Percentiles rank a stretch among this genome's conserved stretches.
phyloP scores from a whole-genome alignment of 495 filamentous ascomycete genomes.

The Penicillium paradoxum region DNA sequence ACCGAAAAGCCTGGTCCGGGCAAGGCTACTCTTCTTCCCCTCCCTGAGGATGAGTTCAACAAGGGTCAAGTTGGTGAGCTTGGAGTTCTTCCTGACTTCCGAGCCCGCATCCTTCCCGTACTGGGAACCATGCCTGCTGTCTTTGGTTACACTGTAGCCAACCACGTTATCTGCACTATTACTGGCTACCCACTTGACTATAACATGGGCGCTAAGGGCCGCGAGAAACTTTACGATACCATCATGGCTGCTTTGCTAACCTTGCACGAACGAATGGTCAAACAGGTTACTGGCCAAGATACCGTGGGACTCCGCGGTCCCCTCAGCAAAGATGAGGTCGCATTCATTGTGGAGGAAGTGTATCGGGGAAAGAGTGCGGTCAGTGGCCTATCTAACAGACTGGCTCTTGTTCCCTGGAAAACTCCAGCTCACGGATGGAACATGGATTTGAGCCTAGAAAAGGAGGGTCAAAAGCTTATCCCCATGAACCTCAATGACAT shows the following conservation, averaged over 20 bases:
- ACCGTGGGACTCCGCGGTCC: slow-evolving; percentile 70
- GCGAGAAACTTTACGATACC: slow-evolving; percentile 86
- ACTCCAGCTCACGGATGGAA: slow-evolving; percentile 49
- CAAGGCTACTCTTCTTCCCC: slow-evolving; percentile 81
- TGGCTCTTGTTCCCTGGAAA: slow-evolving; percentile 74
- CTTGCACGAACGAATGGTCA: slow-evolving; percentile 65
- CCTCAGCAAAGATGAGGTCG: slow-evolving; percentile 70
- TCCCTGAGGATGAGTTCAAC: slow-evolving; percentile 80
- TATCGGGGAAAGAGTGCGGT: slow-evolving; percentile 79
- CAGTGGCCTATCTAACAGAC: slow-evolving; percentile 70
- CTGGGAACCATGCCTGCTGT: slow-evolving; percentile 95
- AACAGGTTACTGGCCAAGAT: slow-evolving; percentile 53
- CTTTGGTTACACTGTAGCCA: slow-evolving; percentile 86
- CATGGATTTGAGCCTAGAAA: slow-evolving; percentile 33
- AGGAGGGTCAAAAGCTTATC: slow-evolving; percentile 65
- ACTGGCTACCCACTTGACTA: slow-evolving; percentile 85
- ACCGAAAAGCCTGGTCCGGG: slow-evolving; percentile 87
- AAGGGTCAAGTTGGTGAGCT: slow-evolving; percentile 88
- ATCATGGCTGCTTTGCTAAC: slow-evolving; percentile 69
- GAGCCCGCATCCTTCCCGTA: slow-evolving; percentile 88
- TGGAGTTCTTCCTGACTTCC: slow-evolving; percentile 84
- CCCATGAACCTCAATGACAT: slow-evolving; percentile 63
- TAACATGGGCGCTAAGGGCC: slow-evolving; percentile 62
- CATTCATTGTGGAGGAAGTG: slow-evolving; percentile 85
- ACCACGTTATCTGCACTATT: slow-evolving; percentile 84